Conservation (phyloP, 768 basidiomycete genomes). For the Piloderma croceum region DNA sequence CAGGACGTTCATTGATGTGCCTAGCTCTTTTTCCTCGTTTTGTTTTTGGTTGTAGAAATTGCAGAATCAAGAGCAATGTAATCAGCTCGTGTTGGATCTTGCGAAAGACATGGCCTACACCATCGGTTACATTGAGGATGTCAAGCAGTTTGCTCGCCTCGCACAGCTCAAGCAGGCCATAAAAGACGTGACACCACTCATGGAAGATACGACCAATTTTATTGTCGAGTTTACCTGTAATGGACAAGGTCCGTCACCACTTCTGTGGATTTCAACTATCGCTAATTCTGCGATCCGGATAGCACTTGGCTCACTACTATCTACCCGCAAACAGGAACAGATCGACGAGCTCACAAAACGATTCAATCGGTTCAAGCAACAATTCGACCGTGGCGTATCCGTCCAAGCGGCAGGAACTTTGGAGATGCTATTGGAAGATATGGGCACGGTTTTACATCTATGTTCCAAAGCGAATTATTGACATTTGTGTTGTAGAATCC, state of each 20-base stretch:
- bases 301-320: too few relatives aligned
- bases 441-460: too few relatives aligned
- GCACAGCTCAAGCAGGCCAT: conserved; percentile 17
- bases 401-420: conserved; percentile 16
- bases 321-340: too few relatives aligned
- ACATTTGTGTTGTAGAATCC: too few relatives aligned
- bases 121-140: conserved; percentile 18
- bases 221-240: conserved; percentile 19
- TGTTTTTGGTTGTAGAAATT: too few relatives aligned
- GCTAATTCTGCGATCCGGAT: conserved; percentile 7
- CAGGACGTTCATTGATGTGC: too few relatives aligned
- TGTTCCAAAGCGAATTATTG: too few relatives aligned
- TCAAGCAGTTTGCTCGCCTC: conserved; percentile 19
- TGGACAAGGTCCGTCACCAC: conserved; percentile 8
- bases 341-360: conserved; percentile 13
- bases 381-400: conserved; percentile 18
- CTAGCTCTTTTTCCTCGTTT: too few relatives aligned
- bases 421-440: conserved; percentile 10
- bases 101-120: conserved; percentile 18
- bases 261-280: conserved; percentile 4
- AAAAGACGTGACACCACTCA: conserved; percentile 17
- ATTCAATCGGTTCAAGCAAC: too few relatives aligned
- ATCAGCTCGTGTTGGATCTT: conserved; percentile 4
- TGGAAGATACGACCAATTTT: too few relatives aligned
- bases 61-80: too few relatives aligned